Evolutionary conservation across 202 grass and related monocot species (phyloP).

Genomic region (Brachypodium distachyon): DNA sequence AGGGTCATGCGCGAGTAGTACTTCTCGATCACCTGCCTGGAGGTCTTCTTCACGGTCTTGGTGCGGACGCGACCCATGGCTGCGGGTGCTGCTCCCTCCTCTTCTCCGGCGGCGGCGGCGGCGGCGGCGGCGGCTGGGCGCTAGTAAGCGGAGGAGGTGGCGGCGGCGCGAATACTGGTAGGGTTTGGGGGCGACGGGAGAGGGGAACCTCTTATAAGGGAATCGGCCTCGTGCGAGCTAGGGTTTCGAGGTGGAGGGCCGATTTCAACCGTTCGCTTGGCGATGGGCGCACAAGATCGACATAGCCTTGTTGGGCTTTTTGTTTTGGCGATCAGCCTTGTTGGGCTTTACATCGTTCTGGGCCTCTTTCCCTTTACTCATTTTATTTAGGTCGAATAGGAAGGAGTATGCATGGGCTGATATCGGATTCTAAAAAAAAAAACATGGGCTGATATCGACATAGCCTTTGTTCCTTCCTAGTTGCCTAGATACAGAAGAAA

Average conservation of each 20-base stretch:
- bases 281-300: not conserved
- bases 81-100: not conserved
- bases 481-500: too few relatives aligned
- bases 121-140: not conserved
- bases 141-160: not conserved
- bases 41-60: constrained; percentile 59
- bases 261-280: not conserved
- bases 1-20: constrained; percentile 55
- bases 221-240: not conserved
- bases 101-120: not conserved
- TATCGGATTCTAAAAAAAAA: too few relatives aligned
- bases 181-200: not conserved
- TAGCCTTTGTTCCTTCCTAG: too few relatives aligned
- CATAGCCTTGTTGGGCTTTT: not conserved
- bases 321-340: not conserved
- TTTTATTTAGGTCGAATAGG: not conserved
- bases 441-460: too few relatives aligned
- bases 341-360: not conserved
- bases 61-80: constrained; percentile 54
- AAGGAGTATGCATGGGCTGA: not conserved
- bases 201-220: not conserved
- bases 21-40: constrained; percentile 46
- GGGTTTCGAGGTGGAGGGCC: not conserved
- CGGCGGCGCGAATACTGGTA: not conserved
- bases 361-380: not conserved